Percentiles rank a stretch among this genome's conserved stretches.
These are phyloP conservation scores for Amaranthus cruentus DNA, from an alignment of 148 eudicot species.

Conservation along the genomic window DNA sequence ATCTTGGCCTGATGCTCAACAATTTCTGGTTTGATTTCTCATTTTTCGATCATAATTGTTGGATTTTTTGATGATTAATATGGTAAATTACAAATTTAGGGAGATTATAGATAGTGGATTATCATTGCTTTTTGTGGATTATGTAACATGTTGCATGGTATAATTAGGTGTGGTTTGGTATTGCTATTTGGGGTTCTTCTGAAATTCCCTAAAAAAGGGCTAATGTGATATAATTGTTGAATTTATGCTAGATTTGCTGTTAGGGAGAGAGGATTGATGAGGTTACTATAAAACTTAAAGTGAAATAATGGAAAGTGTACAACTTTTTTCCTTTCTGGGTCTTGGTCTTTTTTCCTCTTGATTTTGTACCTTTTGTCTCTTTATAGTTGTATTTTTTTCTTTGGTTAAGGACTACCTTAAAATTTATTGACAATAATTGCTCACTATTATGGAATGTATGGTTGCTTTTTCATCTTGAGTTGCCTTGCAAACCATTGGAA, in stretches of 20 bases:
- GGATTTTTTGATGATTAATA: background rate
- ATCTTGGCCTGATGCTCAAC: constrained; percentile 61
- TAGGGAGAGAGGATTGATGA: background rate
- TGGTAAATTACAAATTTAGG: background rate
- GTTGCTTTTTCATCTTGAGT: constrained; percentile 9
- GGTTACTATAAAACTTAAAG: background rate
- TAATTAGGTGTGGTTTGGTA: background rate
- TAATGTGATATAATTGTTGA: constrained; percentile 4
- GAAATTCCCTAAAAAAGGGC: background rate
- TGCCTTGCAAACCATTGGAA: background rate
- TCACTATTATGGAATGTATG: constrained; percentile 19
- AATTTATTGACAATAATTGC: constrained; percentile 18
- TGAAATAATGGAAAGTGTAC: constrained; percentile 10
- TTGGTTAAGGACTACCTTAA: constrained; percentile 7
- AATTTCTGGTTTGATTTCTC: constrained; percentile 38
- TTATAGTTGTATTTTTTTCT: background rate
- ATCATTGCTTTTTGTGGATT: background rate
- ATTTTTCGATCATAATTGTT: background rate
- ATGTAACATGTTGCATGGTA: background rate
- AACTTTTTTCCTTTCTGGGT: constrained; percentile 8
- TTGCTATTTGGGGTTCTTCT: background rate
- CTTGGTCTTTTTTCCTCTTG: constrained; percentile 5
- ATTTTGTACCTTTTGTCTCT: constrained; percentile 12
- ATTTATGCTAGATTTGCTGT: constrained; percentile 3
- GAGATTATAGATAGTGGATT: background rate